Percentiles rank a stretch among this genome's conserved stretches.
These are phyloP conservation scores for Kokia cookei DNA, from an alignment of 441 rosid species.

Conservation along the genomic window DNA sequence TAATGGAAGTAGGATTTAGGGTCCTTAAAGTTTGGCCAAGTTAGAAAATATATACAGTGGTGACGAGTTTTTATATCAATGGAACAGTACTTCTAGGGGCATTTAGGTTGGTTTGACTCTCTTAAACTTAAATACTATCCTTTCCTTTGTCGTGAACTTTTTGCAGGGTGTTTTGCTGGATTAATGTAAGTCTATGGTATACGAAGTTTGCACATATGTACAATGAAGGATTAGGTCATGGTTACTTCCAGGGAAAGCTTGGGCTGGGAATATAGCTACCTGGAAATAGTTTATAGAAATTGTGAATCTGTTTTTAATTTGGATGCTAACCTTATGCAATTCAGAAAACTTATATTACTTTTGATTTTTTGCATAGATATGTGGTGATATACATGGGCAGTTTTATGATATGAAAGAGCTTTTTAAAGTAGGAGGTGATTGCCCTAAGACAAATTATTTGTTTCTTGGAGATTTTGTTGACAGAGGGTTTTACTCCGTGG, in stretches of 20 bases:
- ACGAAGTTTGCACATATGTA: not conserved
- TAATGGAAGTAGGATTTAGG: not conserved
- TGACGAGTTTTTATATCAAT: not conserved
- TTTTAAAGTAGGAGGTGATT: slow-evolving; percentile 87
- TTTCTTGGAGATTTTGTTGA: slow-evolving; percentile 98
- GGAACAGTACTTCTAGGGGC: not conserved
- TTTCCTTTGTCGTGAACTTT: not conserved
- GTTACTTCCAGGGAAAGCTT: not conserved
- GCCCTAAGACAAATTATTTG: slow-evolving; percentile 87
- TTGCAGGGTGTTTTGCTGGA: not conserved
- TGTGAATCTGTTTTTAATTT: not conserved
- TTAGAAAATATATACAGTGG: not conserved
- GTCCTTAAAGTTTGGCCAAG: not conserved
- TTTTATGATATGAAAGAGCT: slow-evolving; percentile 97
- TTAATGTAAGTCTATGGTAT: not conserved
- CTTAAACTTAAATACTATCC: not conserved
- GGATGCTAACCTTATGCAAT: not conserved
- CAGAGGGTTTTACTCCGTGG: slow-evolving; percentile 87
- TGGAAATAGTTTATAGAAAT: slow-evolving; percentile 1
- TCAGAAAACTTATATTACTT: slow-evolving; percentile 2
- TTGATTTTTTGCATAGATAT: slow-evolving; percentile 42
- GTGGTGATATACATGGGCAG: slow-evolving; percentile 95
- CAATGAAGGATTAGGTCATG: not conserved
- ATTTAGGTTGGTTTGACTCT: not conserved
- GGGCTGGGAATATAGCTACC: not conserved